Percentiles rank a stretch among this genome's conserved stretches.
Evolutionary conservation across 2,329 filamentous ascomycete species (phyloP).

Genomic region (Talaromyces sp.): DNA sequence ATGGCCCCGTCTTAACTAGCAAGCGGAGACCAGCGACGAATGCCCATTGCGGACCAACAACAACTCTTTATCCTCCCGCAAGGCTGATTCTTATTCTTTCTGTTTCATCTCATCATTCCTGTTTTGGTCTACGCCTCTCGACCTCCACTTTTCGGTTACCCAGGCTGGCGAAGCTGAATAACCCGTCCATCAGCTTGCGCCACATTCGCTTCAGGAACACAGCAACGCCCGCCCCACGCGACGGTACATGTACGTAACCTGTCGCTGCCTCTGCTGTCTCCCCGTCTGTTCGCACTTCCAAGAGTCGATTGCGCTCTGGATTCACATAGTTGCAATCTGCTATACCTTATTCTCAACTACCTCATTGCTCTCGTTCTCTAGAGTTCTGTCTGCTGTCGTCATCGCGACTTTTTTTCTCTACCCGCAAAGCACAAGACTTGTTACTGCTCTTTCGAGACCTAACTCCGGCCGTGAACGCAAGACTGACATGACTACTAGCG

Average conservation of each 20-base stretch:
- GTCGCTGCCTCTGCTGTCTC: constrained; percentile 1
- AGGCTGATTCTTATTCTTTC: constrained; percentile 18
- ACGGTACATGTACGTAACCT: constrained; percentile 19
- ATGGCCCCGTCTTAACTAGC: constrained; percentile 17
- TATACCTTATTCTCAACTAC: background rate
- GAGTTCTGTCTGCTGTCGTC: background rate
- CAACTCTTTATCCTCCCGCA: constrained; percentile 8
- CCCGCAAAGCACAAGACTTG: background rate
- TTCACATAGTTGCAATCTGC: background rate
- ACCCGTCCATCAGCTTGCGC: constrained; percentile 43
- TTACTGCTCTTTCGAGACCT: background rate
- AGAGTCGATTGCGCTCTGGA: constrained; percentile 7
- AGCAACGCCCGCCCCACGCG: constrained; percentile 34
- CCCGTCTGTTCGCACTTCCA: background rate
- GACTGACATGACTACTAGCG: constrained; percentile 39
- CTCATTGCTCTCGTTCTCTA: background rate
- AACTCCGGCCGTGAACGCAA: background rate
- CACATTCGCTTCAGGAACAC: constrained; percentile 44
- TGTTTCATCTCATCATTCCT: constrained; percentile 4
- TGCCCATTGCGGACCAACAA: constrained; percentile 3
- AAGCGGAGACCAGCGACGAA: constrained; percentile 9
- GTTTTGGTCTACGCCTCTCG: constrained; percentile 15
- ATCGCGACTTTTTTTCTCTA: background rate
- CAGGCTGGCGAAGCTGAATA: constrained; percentile 36
- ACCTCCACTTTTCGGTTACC: constrained; percentile 12